Evolutionary conservation across 495 filamentous ascomycete genomes (phyloP).

Genomic region (Lasiosphaeria miniovina): DNA sequence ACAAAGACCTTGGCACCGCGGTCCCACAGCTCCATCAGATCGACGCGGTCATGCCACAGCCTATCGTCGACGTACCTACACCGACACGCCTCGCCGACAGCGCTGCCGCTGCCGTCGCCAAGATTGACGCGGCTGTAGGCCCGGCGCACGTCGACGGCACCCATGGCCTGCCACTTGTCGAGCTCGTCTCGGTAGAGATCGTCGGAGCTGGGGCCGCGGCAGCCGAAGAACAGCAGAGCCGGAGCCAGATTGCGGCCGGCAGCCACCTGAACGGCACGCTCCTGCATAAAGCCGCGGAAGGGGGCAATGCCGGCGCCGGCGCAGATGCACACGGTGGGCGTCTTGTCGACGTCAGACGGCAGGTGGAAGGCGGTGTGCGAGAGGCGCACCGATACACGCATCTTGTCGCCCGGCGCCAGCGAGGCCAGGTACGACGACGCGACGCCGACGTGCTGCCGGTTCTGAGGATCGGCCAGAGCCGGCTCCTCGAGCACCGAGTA

Average conservation of each 20-base stretch:
- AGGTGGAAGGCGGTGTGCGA: conserved; percentile 64
- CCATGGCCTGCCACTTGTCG: conserved; percentile 52
- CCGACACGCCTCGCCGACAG: conserved; percentile 33
- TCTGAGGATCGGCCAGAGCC: conserved; percentile 45
- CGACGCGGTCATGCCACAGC: conserved; percentile 50
- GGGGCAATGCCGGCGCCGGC: conserved; percentile 59
- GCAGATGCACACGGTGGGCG: conserved; percentile 64
- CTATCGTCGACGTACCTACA: conserved; percentile 62
- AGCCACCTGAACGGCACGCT: conserved; percentile 56
- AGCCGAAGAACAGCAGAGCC: conserved; percentile 64
- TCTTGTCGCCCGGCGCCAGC: conserved; percentile 56
- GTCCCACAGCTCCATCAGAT: conserved; percentile 53
- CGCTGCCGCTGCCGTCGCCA: not conserved
- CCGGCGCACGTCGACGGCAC: conserved; percentile 56
- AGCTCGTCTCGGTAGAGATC: conserved; percentile 61
- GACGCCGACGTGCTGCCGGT: conserved; percentile 50
- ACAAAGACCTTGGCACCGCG: conserved; percentile 62
- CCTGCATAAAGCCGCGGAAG: conserved; percentile 69
- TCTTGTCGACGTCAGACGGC: conserved; percentile 54
- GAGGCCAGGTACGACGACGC: conserved; percentile 60
- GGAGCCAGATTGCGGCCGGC: conserved; percentile 53
- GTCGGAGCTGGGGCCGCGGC: conserved; percentile 55
- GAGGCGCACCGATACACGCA: conserved; percentile 60
- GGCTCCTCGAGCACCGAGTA: conserved; percentile 61
- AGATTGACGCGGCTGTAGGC: conserved; percentile 47